phyloP scores from a whole-genome alignment of 208 protist genomes.

The Crithidia expoeki region DNA sequence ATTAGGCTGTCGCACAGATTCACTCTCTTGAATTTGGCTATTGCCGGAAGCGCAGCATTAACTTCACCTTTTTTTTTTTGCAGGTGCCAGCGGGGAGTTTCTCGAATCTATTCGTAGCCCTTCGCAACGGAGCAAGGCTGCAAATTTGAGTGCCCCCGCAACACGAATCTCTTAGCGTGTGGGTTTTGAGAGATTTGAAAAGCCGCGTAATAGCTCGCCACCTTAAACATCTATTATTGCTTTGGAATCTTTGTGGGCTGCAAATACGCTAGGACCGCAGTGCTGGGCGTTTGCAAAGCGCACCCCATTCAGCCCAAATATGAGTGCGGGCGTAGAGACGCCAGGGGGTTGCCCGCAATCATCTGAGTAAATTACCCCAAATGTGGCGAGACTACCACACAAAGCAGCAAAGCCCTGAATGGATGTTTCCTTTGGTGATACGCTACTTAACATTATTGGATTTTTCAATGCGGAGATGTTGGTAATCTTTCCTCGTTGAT shows the following conservation, averaged over 20 bases:
- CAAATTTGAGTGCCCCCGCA: slow-evolving; percentile 10
- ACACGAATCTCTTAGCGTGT: neutral
- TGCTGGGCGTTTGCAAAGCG: neutral
- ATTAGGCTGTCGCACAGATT: neutral
- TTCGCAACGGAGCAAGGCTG: neutral
- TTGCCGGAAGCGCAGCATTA: neutral
- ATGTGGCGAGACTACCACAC: neutral
- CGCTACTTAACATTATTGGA: neutral
- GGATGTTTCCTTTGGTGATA: neutral
- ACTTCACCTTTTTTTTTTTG: neutral
- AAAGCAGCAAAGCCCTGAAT: neutral
- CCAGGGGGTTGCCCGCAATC: neutral
- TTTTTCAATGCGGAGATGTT: neutral
- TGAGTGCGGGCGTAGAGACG: slow-evolving; percentile 2
- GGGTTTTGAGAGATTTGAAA: neutral
- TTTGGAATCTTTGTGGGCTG: slow-evolving; percentile 4
- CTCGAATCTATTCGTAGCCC: neutral
- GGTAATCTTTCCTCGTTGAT: neutral
- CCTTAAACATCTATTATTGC: slow-evolving; percentile 5
- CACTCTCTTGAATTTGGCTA: neutral
- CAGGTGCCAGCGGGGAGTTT: neutral
- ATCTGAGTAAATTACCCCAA: neutral
- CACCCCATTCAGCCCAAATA: slow-evolving; percentile 2
- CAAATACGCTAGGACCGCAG: too few relatives aligned
- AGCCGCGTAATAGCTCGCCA: neutral